These are phyloP conservation scores for Boletus coccyginus DNA, from an alignment of 768 basidiomycete species.

Conservation along the genomic window DNA sequence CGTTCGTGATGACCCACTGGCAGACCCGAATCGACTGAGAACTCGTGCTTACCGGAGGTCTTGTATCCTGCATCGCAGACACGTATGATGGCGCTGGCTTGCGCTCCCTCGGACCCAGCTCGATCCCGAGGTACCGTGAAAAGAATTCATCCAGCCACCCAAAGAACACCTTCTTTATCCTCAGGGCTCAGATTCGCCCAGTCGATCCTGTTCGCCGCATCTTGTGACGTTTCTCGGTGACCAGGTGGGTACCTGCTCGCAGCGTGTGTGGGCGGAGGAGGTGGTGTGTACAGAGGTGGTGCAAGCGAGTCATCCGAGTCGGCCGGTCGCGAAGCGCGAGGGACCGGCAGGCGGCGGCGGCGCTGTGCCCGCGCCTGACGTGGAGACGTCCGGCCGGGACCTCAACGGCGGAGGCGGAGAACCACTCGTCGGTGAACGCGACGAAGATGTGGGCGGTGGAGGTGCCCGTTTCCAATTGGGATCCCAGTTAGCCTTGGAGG, in stretches of 20 bases:
- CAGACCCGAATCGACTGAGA: background rate
- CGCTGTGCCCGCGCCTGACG: slow-evolving; percentile 6
- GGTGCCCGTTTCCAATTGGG: slow-evolving; percentile 50
- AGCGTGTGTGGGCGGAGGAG: slow-evolving; percentile 27
- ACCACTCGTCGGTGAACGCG: slow-evolving; percentile 9
- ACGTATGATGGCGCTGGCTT: background rate
- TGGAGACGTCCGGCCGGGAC: slow-evolving; percentile 10
- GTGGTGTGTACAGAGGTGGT: slow-evolving; percentile 14
- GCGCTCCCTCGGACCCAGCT: slow-evolving; percentile 14
- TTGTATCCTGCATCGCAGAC: background rate
- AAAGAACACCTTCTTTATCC: slow-evolving; percentile 74
- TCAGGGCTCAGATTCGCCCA: slow-evolving; percentile 66
- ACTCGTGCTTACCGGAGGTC: slow-evolving; percentile 19
- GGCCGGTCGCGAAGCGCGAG: slow-evolving; percentile 13
- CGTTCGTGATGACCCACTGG: background rate
- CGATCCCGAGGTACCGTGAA: slow-evolving; percentile 39
- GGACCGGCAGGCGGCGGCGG: slow-evolving; percentile 1
- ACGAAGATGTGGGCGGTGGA: slow-evolving; percentile 33
- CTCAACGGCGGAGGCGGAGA: slow-evolving; percentile 38
- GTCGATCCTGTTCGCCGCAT: slow-evolving; percentile 41
- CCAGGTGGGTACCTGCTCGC: slow-evolving; percentile 25
- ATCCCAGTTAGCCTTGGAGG: slow-evolving; percentile 66
- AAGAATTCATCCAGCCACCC: slow-evolving; percentile 83
- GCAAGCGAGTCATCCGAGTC: slow-evolving; percentile 5
- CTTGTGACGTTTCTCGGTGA: slow-evolving; percentile 2